Percentiles rank a stretch among this genome's conserved stretches.
phyloP scores from a whole-genome alignment of 306 rosid genomes.

The Trifolium fragiferum region DNA sequence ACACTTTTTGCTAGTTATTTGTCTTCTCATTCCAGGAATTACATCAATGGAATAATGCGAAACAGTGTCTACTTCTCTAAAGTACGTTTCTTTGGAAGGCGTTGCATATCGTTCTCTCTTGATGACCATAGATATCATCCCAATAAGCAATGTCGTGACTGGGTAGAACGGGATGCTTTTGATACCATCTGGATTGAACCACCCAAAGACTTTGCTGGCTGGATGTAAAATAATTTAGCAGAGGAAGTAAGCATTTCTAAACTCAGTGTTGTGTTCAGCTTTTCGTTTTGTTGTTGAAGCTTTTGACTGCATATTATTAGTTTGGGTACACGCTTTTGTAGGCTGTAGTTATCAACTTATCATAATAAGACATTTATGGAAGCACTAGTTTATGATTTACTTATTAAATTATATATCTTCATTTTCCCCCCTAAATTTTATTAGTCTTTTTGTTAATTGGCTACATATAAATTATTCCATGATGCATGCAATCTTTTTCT shows the following conservation, averaged over 20 bases:
- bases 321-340: slow-evolving; percentile 25
- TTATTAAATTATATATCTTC: neutral
- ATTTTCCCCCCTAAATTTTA: neutral
- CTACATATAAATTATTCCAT: slow-evolving; percentile 30
- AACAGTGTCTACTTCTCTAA: slow-evolving; percentile 76
- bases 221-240: slow-evolving; percentile 44
- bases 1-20: slow-evolving; percentile 76
- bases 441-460: neutral
- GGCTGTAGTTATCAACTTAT: slow-evolving; percentile 12
- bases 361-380: slow-evolving; percentile 2
- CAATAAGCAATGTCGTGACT: slow-evolving; percentile 68
- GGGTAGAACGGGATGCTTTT: slow-evolving; percentile 72
- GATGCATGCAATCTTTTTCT: slow-evolving; percentile 14
- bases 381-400: slow-evolving; percentile 11
- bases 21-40: slow-evolving; percentile 69
- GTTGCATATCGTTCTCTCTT: slow-evolving; percentile 73
- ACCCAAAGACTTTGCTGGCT: slow-evolving; percentile 56
- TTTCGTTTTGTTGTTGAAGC: neutral
- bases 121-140: slow-evolving; percentile 65
- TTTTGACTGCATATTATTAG: neutral
- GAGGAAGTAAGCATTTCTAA: slow-evolving; percentile 42
- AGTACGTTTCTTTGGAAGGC: slow-evolving; percentile 68
- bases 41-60: slow-evolving; percentile 64
- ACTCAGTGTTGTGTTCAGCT: slow-evolving; percentile 2
- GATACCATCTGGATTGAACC: slow-evolving; percentile 76